Conservation (phyloP, 2,329 filamentous ascomycete genomes). For the Leptographium galeiforme region DNA sequence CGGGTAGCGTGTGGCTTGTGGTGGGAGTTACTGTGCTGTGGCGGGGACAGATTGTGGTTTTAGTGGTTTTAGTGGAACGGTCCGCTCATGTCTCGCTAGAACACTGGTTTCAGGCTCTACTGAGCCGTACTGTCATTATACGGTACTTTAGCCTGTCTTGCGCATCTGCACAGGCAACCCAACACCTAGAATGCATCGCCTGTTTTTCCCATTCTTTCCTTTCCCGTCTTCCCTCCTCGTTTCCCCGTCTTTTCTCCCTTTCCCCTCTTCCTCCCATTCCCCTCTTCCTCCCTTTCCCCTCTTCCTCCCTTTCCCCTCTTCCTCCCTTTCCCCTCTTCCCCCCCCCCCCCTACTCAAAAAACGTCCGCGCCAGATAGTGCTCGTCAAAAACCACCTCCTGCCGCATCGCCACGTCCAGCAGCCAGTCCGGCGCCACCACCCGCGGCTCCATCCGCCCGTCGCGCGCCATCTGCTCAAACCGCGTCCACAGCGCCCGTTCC, state of each 20-base stretch:
- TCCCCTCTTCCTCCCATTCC: not conserved
- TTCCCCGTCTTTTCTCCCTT: not conserved
- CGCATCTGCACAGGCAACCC: no score
- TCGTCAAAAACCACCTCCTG: constrained; percentile 62
- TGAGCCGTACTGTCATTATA: no score
- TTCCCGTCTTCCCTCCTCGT: no score
- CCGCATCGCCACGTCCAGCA: constrained; percentile 78
- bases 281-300: not conserved
- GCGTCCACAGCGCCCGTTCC: constrained; percentile 64
- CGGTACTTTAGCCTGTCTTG: no score
- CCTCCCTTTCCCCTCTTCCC: not conserved
- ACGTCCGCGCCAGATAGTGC: constrained; percentile 36
- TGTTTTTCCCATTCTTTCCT: no score
- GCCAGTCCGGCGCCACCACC: constrained; percentile 78
- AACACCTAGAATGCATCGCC: no score
- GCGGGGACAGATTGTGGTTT: no score
- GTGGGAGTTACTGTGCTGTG: no score
- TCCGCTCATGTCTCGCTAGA: no score
- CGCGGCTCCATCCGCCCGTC: constrained; percentile 67
- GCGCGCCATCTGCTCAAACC: constrained; percentile 66
- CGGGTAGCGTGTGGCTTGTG: no score
- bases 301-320: not conserved
- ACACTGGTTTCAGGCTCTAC: no score
- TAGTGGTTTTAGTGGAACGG: no score
- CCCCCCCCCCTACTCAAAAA: constrained; percentile 4